Evolutionary conservation across 495 filamentous ascomycete genomes (phyloP).

Genomic region (Penicillium goetzii): DNA sequence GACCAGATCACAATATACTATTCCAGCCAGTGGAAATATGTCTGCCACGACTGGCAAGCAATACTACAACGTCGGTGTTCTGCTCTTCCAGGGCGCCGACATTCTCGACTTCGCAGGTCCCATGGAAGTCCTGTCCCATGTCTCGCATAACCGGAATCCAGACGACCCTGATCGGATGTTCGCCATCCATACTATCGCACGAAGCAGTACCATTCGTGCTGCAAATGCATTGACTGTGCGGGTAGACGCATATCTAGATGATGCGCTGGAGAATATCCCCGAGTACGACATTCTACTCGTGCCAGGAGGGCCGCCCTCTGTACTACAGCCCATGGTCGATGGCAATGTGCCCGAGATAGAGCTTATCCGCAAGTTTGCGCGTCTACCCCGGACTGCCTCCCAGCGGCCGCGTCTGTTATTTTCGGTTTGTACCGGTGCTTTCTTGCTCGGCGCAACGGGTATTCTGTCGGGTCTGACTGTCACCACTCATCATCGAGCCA

Average conservation of each 20-base stretch:
- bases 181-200: slow-evolving; percentile 34
- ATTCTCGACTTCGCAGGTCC: slow-evolving; percentile 69
- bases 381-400: slow-evolving; percentile 22
- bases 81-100: slow-evolving; percentile 53
- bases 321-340: slow-evolving; percentile 28
- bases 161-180: slow-evolving; percentile 37
- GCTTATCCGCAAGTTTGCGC: slow-evolving; percentile 37
- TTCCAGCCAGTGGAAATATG: slow-evolving; percentile 14
- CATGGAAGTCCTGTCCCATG: slow-evolving; percentile 56
- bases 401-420: slow-evolving; percentile 58
- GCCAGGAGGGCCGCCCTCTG: slow-evolving; percentile 49
- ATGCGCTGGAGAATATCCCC: slow-evolving; percentile 63
- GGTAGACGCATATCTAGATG: slow-evolving; percentile 46
- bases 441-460: slow-evolving; percentile 72
- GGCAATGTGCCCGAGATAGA: slow-evolving; percentile 29
- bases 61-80: slow-evolving; percentile 41
- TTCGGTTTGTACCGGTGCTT: slow-evolving; percentile 74
- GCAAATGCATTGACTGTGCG: slow-evolving; percentile 30
- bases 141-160: slow-evolving; percentile 37
- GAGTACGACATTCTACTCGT: slow-evolving; percentile 75
- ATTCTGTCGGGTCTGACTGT: slow-evolving; percentile 73
- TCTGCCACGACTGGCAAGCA: slow-evolving; percentile 14
- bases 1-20: slow-evolving; percentile 7
- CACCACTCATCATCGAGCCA: slow-evolving; percentile 67
- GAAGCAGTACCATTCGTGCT: slow-evolving; percentile 39